Conservation (phyloP, 805 yeast species). For the Barnettozyma sucrosica region DNA sequence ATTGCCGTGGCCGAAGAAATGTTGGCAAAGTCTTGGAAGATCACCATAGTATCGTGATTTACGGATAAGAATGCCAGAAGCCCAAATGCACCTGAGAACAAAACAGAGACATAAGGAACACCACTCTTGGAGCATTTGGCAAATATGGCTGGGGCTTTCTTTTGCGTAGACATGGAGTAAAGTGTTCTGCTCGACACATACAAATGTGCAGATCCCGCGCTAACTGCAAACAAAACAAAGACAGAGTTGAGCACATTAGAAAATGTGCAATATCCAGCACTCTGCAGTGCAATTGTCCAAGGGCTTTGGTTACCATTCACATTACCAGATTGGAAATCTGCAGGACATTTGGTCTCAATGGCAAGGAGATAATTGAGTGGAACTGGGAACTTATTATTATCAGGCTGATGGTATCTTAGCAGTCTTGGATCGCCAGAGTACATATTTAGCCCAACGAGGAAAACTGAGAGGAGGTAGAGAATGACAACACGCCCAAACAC, state of each 20-base stretch:
- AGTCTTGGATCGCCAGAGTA: constrained; percentile 76
- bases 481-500: constrained; percentile 67
- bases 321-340: not conserved
- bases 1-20: constrained; percentile 71
- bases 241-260: constrained; percentile 44
- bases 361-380: constrained; percentile 10
- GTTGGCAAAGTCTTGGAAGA: constrained; percentile 62
- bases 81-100: constrained; percentile 58
- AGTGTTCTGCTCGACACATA: constrained; percentile 53
- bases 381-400: constrained; percentile 5
- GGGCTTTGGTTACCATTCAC: constrained; percentile 44
- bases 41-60: constrained; percentile 48
- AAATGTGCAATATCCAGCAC: constrained; percentile 44
- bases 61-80: constrained; percentile 56
- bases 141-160: constrained; percentile 55
- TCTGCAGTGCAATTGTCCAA: constrained; percentile 52
- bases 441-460: constrained; percentile 64
- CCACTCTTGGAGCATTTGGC: constrained; percentile 56
- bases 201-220: constrained; percentile 49
- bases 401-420: constrained; percentile 41
- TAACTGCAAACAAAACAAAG: constrained; percentile 47
- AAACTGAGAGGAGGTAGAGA: constrained; percentile 60
- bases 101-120: constrained; percentile 64
- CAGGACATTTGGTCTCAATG: constrained; percentile 8
- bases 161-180: constrained; percentile 47